phyloP scores from a whole-genome alignment of 495 filamentous ascomycete genomes.

The Cercophora sp. region DNA sequence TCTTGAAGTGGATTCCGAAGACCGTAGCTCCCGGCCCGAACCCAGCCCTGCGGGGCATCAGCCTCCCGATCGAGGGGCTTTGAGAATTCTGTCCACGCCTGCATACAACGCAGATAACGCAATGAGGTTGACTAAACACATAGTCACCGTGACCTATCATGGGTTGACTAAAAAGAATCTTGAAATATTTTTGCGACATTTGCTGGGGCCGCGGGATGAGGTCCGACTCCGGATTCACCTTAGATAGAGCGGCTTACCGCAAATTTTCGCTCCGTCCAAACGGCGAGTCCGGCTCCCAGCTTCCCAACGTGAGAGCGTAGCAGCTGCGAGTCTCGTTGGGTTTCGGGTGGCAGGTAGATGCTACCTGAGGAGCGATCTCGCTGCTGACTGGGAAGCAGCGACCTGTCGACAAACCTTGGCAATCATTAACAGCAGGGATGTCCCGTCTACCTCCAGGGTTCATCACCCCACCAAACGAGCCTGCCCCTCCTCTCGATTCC shows the following conservation, averaged over 20 bases:
- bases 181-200: too few species aligned
- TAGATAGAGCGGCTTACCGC: not conserved
- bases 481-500: slow-evolving; percentile 27
- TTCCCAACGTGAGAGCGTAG: slow-evolving; percentile 3
- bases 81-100: too few species aligned
- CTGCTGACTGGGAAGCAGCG: slow-evolving; percentile 1
- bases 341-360: slow-evolving; percentile 1
- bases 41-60: too few species aligned
- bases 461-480: slow-evolving; percentile 31
- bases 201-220: too few species aligned
- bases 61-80: too few species aligned
- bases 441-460: slow-evolving; percentile 16
- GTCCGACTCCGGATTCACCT: not conserved
- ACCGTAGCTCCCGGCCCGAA: too few species aligned
- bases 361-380: not conserved
- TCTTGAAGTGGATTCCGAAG: too few species aligned
- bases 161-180: too few species aligned
- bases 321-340: slow-evolving; percentile 2
- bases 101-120: too few species aligned
- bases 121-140: too few species aligned
- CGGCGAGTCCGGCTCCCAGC: slow-evolving; percentile 9
- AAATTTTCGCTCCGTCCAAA: slow-evolving; percentile 4
- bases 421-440: slow-evolving; percentile 18
- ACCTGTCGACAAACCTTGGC: slow-evolving; percentile 10
- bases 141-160: too few species aligned